These are phyloP conservation scores for Sordariomycetes sp. DNA, from an alignment of 2,329 filamentous ascomycete species.

Conservation along the genomic window DNA sequence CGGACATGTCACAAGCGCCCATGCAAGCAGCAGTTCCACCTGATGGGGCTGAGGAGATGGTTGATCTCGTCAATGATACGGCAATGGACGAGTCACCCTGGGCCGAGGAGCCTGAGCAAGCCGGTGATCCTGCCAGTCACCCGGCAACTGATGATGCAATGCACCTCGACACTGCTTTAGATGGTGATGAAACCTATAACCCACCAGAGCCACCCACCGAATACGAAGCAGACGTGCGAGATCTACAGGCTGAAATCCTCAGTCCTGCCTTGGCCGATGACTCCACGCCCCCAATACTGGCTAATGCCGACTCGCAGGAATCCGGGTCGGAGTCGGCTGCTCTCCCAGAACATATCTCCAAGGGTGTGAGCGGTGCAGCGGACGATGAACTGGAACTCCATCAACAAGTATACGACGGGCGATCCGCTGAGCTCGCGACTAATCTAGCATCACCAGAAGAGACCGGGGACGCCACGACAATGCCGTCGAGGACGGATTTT, in stretches of 20 bases:
- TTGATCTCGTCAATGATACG: background rate
- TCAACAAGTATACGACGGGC: background rate
- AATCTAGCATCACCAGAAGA: background rate
- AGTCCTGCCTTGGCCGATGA: background rate
- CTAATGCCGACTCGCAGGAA: background rate
- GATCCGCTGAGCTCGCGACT: background rate
- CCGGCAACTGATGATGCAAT: background rate
- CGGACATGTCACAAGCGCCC: background rate
- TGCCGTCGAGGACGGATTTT: slow-evolving; percentile 11
- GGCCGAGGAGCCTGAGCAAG: background rate
- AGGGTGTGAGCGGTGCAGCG: background rate
- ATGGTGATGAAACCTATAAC: background rate
- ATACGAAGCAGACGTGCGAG: background rate
- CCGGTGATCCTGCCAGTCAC: background rate
- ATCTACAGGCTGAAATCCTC: background rate
- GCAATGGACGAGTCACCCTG: background rate
- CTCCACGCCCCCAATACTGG: background rate
- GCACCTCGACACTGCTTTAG: background rate
- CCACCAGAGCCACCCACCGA: background rate
- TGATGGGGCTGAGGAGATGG: background rate
- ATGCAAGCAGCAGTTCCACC: background rate
- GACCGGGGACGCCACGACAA: background rate
- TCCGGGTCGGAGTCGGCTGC: background rate
- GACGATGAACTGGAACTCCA: background rate
- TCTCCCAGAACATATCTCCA: background rate